These are phyloP conservation scores for Fusarium newnesense DNA, from an alignment of 2,329 filamentous ascomycete genomes.

Conservation along the genomic window DNA sequence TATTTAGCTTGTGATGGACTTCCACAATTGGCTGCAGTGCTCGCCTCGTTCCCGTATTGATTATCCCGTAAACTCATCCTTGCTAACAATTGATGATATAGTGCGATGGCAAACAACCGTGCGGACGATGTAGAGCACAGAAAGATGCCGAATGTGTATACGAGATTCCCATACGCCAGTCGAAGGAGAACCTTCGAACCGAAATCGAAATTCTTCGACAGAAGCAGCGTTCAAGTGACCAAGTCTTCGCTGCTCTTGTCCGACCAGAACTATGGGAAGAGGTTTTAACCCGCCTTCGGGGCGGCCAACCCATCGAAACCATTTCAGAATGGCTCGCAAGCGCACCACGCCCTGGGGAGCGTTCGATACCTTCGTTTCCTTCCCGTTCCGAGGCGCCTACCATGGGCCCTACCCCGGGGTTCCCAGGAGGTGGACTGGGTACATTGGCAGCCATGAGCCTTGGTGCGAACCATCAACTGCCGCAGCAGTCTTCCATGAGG, in stretches of 20 bases:
- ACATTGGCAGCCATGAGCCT: conserved; percentile 48
- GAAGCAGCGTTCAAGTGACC: conserved; percentile 65
- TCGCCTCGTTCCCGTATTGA: background rate
- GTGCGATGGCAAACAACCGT: conserved; percentile 70
- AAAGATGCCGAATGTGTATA: conserved; percentile 68
- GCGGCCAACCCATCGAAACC: conserved; percentile 63
- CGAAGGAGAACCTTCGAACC: conserved; percentile 68
- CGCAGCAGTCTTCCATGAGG: conserved; percentile 47
- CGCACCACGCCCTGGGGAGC: conserved; percentile 46
- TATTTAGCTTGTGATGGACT: background rate
- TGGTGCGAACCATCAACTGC: conserved; percentile 45
- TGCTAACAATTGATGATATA: conserved; percentile 44
- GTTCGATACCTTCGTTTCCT: conserved; percentile 44
- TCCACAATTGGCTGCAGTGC: background rate
- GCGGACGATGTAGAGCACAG: conserved; percentile 65
- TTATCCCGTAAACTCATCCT: background rate
- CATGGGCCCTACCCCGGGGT: conserved; percentile 43
- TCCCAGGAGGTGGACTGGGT: conserved; percentile 42
- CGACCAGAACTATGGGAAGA: conserved; percentile 64
- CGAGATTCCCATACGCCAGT: conserved; percentile 70
- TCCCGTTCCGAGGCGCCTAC: conserved; percentile 25
- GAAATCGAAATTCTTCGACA: conserved; percentile 68
- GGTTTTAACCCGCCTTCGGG: conserved; percentile 62
- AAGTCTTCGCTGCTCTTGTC: conserved; percentile 64
- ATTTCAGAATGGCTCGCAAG: conserved; percentile 66